Percentiles rank a stretch among this genome's conserved stretches.
Conservation (phyloP, 305 asterid species). For the Coffea humblotiana region DNA sequence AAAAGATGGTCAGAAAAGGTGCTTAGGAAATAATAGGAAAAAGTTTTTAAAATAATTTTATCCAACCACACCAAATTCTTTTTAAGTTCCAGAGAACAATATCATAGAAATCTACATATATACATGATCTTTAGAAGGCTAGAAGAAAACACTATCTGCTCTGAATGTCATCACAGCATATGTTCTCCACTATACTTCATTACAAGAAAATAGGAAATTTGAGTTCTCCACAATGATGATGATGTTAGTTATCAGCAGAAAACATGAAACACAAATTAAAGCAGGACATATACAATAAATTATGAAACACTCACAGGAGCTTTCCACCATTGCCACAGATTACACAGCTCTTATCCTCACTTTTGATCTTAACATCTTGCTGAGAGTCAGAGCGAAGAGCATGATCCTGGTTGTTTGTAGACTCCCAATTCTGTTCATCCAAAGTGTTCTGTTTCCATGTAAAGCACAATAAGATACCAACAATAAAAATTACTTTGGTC, state of each 20-base stretch:
- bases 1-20: no score
- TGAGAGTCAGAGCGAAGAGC: not conserved
- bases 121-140: not conserved
- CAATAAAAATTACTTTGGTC: not conserved
- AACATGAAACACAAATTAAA: not conserved
- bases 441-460: not conserved
- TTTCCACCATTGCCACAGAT: conserved; percentile 26
- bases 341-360: conserved; percentile 17
- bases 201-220: not conserved
- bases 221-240: not conserved
- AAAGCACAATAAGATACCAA: not conserved
- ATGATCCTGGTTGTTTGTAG: conserved; percentile 8
- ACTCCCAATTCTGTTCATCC: not conserved
- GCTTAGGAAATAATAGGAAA: no score
- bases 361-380: conserved; percentile 11
- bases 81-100: not conserved
- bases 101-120: not conserved
- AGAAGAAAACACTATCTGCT: not conserved
- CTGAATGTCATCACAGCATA: not conserved
- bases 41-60: no score
- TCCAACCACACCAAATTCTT: no score
- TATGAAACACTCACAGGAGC: conserved; percentile 32
- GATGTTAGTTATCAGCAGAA: not conserved
- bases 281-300: not conserved
- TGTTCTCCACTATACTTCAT: not conserved